Percentiles rank a stretch among this genome's conserved stretches.
phyloP scores from a whole-genome alignment of 1,284 basidiomycete species.

The Takashimella koratensis region DNA sequence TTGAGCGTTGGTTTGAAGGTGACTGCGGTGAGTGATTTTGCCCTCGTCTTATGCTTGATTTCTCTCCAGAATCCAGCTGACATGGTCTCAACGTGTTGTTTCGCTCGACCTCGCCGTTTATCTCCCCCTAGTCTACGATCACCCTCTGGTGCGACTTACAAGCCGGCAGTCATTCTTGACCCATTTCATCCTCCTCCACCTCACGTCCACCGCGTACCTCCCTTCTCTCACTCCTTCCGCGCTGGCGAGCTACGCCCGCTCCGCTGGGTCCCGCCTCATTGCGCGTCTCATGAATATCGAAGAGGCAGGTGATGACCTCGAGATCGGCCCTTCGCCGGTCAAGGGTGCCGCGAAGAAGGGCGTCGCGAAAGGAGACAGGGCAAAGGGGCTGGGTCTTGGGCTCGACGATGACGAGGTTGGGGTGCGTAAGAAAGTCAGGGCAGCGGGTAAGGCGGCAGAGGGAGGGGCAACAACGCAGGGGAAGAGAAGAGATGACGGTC shows the following conservation, averaged over 20 bases:
- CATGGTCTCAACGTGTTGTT: no score
- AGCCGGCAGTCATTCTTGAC: constrained; percentile 31
- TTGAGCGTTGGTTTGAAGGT: constrained; percentile 40
- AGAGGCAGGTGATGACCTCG: not conserved
- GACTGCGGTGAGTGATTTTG: constrained; percentile 41
- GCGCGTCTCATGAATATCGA: not conserved
- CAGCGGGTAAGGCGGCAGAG: not conserved
- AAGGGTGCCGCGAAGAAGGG: no score
- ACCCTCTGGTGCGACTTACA: constrained; percentile 33
- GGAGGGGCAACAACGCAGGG: not conserved
- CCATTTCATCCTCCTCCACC: constrained; percentile 34
- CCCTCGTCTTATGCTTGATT: no score
- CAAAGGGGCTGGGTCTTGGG: constrained; percentile 8
- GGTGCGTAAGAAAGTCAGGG: not conserved
- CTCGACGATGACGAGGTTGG: constrained; percentile 2
- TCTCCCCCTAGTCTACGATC: constrained; percentile 41
- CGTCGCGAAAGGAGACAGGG: constrained; percentile 5
- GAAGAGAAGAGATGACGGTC: constrained; percentile 5
- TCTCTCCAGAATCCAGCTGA: not conserved
- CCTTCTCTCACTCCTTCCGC: constrained; percentile 28
- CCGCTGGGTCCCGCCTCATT: constrained; percentile 7
- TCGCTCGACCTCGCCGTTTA: no score
- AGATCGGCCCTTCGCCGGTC: no score
- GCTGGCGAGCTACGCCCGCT: constrained; percentile 22
- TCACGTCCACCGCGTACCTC: constrained; percentile 29